These are phyloP conservation scores for Parmelia sp. DNA, from an alignment of 495 filamentous ascomycete genomes.

Conservation along the genomic window DNA sequence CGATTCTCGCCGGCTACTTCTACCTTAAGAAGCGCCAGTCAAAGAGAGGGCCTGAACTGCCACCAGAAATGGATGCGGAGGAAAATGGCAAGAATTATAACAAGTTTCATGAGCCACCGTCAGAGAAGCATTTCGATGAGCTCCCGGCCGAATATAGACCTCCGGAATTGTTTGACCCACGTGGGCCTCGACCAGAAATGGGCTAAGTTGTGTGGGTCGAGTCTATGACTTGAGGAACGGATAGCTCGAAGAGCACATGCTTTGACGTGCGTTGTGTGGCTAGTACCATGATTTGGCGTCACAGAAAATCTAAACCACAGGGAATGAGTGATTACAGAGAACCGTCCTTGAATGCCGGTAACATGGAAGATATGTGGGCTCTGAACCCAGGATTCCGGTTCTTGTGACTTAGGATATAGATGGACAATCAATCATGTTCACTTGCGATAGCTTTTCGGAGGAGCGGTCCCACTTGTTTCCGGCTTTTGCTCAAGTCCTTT, in stretches of 20 bases:
- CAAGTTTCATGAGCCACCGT: neutral
- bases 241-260: neutral
- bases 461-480: slow-evolving; percentile 86
- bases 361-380: neutral
- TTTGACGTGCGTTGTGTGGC: neutral
- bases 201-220: neutral
- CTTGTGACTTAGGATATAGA: neutral
- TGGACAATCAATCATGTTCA: neutral
- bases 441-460: slow-evolving; percentile 55
- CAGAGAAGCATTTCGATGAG: neutral
- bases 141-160: neutral
- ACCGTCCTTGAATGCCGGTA: neutral
- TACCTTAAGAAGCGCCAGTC: neutral
- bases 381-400: neutral
- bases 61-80: neutral
- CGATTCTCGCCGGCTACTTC: neutral
- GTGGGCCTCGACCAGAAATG: neutral
- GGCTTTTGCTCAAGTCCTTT: slow-evolving; percentile 57
- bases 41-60: neutral
- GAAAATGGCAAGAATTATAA: neutral
- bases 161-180: neutral
- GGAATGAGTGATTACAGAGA: neutral
- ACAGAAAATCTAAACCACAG: neutral
- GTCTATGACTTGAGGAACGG: neutral
- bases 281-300: neutral